Conservation (phyloP, 164 flowering plant genomes). For the Piper betle region DNA sequence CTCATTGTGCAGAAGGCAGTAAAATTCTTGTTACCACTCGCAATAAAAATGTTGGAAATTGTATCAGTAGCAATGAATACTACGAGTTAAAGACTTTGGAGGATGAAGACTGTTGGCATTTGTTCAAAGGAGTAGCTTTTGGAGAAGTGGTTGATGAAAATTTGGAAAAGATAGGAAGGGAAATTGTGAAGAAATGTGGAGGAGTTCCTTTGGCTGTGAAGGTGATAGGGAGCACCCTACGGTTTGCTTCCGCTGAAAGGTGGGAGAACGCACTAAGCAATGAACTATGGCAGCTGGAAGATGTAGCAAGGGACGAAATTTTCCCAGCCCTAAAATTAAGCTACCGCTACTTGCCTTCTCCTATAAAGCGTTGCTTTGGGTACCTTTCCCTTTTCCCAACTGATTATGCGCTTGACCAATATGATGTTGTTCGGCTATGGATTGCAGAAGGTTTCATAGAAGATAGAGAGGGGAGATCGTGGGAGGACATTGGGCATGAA, state of each 20-base stretch:
- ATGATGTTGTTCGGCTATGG: too few species aligned
- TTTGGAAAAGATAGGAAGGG: constrained; percentile 7
- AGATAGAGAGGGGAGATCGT: too few species aligned
- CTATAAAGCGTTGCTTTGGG: too few species aligned
- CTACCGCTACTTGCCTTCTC: constrained; percentile 4
- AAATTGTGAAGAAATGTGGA: constrained; percentile 12
- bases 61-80: too few species aligned
- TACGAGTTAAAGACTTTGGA: not conserved
- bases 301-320: not conserved
- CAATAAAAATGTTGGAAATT: too few species aligned
- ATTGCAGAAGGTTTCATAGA: too few species aligned
- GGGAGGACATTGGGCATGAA: too few species aligned
- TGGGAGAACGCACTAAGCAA: constrained; percentile 5
- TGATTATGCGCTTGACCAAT: too few species aligned
- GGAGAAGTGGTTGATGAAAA: not conserved
- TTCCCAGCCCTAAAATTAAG: constrained; percentile 8
- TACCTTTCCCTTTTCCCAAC: too few species aligned
- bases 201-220: constrained; percentile 10
- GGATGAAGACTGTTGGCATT: constrained; percentile 3
- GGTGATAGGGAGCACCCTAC: constrained; percentile 9
- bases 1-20: too few species aligned
- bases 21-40: too few species aligned
- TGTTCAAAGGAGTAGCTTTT: constrained; percentile 6
- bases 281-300: constrained; percentile 5
- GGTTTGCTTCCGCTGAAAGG: not conserved